Evolutionary conservation across 495 filamentous ascomycete genomes (phyloP).

Genomic region (Penicillium steckii): DNA sequence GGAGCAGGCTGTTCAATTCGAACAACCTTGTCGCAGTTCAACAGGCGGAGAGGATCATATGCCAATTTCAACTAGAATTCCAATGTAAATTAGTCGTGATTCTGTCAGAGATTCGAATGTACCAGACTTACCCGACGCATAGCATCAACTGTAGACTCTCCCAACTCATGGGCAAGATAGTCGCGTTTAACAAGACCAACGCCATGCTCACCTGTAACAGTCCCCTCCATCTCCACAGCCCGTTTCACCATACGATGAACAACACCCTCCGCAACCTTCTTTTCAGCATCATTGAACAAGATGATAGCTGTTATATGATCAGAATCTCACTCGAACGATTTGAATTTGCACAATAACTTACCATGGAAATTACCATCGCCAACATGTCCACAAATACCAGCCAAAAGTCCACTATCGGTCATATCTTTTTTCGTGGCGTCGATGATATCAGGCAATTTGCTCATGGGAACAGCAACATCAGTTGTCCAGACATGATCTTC

Average conservation of each 20-base stretch:
- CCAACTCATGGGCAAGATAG: constrained; percentile 58
- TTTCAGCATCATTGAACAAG: constrained; percentile 56
- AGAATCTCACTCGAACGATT: too few species aligned
- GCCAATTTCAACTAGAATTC: constrained; percentile 57
- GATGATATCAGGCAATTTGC: constrained; percentile 59
- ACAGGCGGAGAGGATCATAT: constrained; percentile 61
- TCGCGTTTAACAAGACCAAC: constrained; percentile 62
- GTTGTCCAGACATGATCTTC: constrained; percentile 65
- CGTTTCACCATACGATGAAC: constrained; percentile 62
- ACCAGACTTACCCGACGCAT: constrained; percentile 58
- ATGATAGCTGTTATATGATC: constrained; percentile 43
- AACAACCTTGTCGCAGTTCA: constrained; percentile 69
- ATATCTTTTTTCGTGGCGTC: constrained; percentile 62
- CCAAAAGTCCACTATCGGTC: constrained; percentile 52
- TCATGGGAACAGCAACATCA: constrained; percentile 67
- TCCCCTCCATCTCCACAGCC: constrained; percentile 63
- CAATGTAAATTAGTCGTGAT: neutral
- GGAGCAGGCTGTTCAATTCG: constrained; percentile 41
- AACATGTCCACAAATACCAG: constrained; percentile 65
- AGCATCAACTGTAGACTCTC: constrained; percentile 54
- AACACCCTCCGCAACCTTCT: constrained; percentile 46
- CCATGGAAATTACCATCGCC: constrained; percentile 67
- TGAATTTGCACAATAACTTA: too few species aligned
- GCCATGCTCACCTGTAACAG: constrained; percentile 64
- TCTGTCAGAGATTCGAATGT: neutral